Base-by-base conservation (phyloP, 169 alveolate species). In the Toxoplasma gondii region DNA sequence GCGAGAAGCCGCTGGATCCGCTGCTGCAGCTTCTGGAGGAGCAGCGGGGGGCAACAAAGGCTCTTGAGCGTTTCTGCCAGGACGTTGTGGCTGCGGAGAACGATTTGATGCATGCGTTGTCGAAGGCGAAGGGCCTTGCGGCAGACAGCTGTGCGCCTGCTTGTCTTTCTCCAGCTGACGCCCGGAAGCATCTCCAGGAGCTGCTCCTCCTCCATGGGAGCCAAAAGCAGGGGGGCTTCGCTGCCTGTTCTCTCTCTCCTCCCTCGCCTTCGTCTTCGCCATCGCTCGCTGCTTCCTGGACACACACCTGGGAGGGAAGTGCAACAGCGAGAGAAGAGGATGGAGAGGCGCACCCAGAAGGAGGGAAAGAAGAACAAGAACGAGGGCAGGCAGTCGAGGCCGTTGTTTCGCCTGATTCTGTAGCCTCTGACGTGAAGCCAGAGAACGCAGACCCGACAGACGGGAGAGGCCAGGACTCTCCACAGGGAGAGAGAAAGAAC, bases 271-370 rank as follows among this genome's bases (percentile, higher is more conserved):
- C 74, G 34, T 64, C 74, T 31, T 64, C 74, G 27, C 27, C 67
- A 9, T 53, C 67, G 67, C 19, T 53, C 19, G 27, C 67, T 53
- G 9, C 67, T 53, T 53, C 67, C 27, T 53, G 27, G 67, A n/a
- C n/a, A n/a, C n/a, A n/a, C n/a, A n/a, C n/a, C n/a, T n/a, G n/a
- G n/a, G n/a, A n/a, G n/a, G n/a, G n/a, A n/a, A n/a, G n/a, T n/a
- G n/a, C n/a, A n/a, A n/a, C n/a, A n/a, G n/a, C n/a, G n/a, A 64
- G 78, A 64, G 78, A 64, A 22, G 78, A 64, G 78, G 78, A 64
- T 64, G 78, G 17, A 64, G 78, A 64, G 17, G 78, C 17, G 27
- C n/a, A 64, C n/a, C 27, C 27, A 64, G 78, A 64, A 17, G 27
- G 78, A 27, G 27, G 27, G 27, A 27, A 64, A 64, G 78, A 27